phyloP scores from a whole-genome alignment of 192 early-diverging fungal species.

The Backusella tarrabulga region DNA sequence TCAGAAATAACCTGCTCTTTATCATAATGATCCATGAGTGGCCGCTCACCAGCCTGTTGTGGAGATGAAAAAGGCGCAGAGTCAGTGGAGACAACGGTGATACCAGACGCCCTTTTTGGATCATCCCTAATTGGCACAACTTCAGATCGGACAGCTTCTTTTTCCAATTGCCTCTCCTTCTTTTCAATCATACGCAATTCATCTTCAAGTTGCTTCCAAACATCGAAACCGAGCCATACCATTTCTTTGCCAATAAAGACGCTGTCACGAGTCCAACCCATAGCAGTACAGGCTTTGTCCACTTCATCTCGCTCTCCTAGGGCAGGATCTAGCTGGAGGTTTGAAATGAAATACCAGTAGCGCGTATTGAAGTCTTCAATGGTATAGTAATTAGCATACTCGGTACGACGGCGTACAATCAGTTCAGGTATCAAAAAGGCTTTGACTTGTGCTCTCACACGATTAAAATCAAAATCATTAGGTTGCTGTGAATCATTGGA shows the following conservation, averaged over 20 bases:
- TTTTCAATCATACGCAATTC: constrained; percentile 58
- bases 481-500: constrained; percentile 58
- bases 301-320: constrained; percentile 26
- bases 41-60: neutral
- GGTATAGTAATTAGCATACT: constrained; percentile 68
- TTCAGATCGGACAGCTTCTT: constrained; percentile 10
- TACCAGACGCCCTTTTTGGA: neutral
- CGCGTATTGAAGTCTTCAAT: constrained; percentile 73
- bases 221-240: constrained; percentile 61
- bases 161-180: constrained; percentile 46
- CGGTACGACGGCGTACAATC: constrained; percentile 60
- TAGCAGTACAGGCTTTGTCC: constrained; percentile 37
- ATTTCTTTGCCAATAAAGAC: constrained; percentile 52
- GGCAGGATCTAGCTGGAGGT: constrained; percentile 23
- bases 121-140: neutral
- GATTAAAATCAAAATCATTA: constrained; percentile 55
- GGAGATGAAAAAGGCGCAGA: neutral
- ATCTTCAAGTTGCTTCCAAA: constrained; percentile 68
- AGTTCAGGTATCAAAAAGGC: constrained; percentile 72
- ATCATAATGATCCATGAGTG: neutral
- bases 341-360: constrained; percentile 42
- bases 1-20: neutral
- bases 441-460: constrained; percentile 68
- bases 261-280: constrained; percentile 50
- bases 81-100: neutral